Percentiles rank a stretch among this genome's conserved stretches.
Evolutionary conservation across 1,284 basidiomycete species (phyloP).

Genomic region (Irpex sp.): DNA sequence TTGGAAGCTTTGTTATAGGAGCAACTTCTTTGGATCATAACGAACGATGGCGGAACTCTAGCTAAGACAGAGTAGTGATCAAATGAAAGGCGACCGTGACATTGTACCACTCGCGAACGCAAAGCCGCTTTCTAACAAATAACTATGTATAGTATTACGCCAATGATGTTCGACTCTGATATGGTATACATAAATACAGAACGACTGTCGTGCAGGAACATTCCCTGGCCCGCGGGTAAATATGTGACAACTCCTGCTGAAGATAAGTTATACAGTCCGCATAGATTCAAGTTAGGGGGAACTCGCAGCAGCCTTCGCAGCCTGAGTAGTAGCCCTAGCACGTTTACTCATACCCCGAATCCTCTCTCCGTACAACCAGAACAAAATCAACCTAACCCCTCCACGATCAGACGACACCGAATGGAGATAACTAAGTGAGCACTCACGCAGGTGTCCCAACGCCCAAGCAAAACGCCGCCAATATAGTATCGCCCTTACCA

Average conservation of each 20-base stretch:
- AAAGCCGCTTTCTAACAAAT: no score
- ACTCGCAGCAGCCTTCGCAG: neutral
- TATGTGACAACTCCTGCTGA: neutral
- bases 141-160: neutral
- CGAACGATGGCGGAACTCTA: no score
- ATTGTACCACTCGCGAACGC: no score
- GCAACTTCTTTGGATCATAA: no score
- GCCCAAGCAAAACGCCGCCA: conserved; percentile 49
- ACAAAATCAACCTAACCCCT: conserved; percentile 38
- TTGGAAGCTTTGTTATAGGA: no score
- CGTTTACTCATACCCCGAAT: conserved; percentile 35
- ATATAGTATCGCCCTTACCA: conserved; percentile 58
- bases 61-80: no score
- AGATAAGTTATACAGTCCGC: neutral
- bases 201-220: neutral
- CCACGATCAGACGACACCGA: neutral
- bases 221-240: neutral
- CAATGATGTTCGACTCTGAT: neutral
- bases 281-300: neutral
- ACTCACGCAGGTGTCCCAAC: conserved; percentile 63
- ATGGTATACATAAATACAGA: neutral
- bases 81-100: no score
- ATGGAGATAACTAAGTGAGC: neutral
- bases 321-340: neutral
- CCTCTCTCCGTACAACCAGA: conserved; percentile 47